A percentile compares a stretch with the other conserved stretches of the same genome.
Evolutionary conservation across 2,329 filamentous ascomycete species (phyloP).

Genomic region (Didymella sp.): DNA sequence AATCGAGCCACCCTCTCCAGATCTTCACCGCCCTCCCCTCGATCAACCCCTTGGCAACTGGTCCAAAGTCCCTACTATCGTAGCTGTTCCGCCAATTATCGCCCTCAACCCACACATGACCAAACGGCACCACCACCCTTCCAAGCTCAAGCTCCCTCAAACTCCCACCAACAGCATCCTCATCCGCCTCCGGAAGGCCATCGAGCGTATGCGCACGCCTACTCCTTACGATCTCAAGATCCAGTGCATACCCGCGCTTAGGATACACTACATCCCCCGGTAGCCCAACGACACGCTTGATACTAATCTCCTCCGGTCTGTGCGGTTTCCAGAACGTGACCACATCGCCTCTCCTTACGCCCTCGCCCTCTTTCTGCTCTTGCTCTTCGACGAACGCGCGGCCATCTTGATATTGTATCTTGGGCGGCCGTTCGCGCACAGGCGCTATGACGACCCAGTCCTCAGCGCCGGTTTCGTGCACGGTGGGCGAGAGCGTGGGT

Average conservation of each 20-base stretch:
- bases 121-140: constrained; percentile 71
- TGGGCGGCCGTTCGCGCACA: constrained; percentile 16
- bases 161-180: constrained; percentile 22
- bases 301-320: constrained; percentile 70
- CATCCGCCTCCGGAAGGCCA: constrained; percentile 36
- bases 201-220: constrained; percentile 35
- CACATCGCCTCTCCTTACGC: constrained; percentile 53
- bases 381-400: constrained; percentile 1
- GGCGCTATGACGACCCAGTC: constrained; percentile 52
- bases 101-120: constrained; percentile 95
- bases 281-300: constrained; percentile 85
- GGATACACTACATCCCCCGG: constrained; percentile 75
- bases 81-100: constrained; percentile 76
- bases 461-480: constrained; percentile 47
- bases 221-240: constrained; percentile 23
- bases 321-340: constrained; percentile 62
- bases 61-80: constrained; percentile 92
- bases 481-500: constrained; percentile 54
- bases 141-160: constrained; percentile 29
- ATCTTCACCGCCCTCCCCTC: constrained; percentile 76
- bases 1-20: constrained; percentile 62
- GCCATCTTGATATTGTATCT: constrained; percentile 25
- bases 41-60: constrained; percentile 77
- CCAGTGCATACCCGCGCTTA: constrained; percentile 55
- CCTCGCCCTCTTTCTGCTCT: constrained; percentile 29